Evolutionary conservation across 2,329 filamentous ascomycete species (phyloP).

Genomic region (Fusarium foetens): DNA sequence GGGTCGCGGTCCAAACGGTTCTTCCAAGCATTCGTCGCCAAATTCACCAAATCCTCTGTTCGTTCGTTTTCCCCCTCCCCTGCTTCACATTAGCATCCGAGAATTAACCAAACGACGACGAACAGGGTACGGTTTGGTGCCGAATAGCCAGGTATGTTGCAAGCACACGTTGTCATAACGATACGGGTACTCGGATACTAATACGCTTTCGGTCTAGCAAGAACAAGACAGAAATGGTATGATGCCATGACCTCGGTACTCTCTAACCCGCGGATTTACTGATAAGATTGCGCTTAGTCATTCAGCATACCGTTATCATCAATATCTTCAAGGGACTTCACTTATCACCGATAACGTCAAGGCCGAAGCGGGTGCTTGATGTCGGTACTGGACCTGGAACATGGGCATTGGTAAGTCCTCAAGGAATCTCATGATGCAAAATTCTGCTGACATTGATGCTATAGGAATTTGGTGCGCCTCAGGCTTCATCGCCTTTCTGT

Average conservation of each 20-base stretch:
- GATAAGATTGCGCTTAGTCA: conserved; percentile 27
- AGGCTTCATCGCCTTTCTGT: background rate
- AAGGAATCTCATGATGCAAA: background rate
- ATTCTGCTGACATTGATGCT: background rate
- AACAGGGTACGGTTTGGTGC: conserved; percentile 35
- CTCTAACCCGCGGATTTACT: conserved; percentile 5
- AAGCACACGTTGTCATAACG: background rate
- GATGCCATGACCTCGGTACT: background rate
- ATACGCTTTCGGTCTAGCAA: conserved; percentile 27
- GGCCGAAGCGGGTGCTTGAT: conserved; percentile 34
- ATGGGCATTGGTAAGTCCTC: conserved; percentile 33
- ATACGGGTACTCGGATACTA: background rate
- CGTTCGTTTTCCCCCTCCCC: conserved; percentile 20
- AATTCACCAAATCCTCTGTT: conserved; percentile 36
- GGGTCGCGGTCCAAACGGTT: conserved; percentile 37
- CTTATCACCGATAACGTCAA: conserved; percentile 29
- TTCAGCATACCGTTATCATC: conserved; percentile 37
- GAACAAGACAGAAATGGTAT: conserved; percentile 42
- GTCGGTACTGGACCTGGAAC: conserved; percentile 34
- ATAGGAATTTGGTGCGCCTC: conserved; percentile 35
- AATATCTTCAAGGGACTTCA: conserved; percentile 39
- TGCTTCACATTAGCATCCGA: background rate
- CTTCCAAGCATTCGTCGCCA: conserved; percentile 36
- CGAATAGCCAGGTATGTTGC: conserved; percentile 35
- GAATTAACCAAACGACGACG: conserved; percentile 6